Evolutionary conservation across 192 early-diverging fungal genomes (phyloP).

Genomic region (Entomortierella chlamydospora): DNA sequence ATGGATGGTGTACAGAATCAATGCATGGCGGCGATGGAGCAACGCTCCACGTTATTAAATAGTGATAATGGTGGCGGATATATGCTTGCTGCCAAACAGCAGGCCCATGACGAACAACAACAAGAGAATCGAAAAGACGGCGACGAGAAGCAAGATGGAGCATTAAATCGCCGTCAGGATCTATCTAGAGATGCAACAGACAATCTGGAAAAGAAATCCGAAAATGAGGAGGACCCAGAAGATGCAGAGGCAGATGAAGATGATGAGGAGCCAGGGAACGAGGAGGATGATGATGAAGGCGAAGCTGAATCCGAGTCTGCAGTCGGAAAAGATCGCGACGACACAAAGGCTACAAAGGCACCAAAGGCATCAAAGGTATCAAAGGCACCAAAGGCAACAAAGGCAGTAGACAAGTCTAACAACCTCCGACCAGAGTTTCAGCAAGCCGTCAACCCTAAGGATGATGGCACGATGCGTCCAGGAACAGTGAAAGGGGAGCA

Average conservation of each 20-base stretch:
- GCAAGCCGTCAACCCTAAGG: background rate
- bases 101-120: slow-evolving; percentile 44
- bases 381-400: background rate
- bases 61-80: slow-evolving; percentile 30
- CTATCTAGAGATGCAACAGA: background rate
- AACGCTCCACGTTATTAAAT: slow-evolving; percentile 26
- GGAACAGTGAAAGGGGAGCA: background rate
- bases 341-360: too few species aligned
- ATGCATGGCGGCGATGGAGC: slow-evolving; percentile 55
- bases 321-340: background rate
- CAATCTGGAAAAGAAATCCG: background rate
- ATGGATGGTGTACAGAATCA: slow-evolving; percentile 52
- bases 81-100: slow-evolving; percentile 49
- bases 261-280: slow-evolving; percentile 2
- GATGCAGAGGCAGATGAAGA: background rate
- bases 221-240: background rate
- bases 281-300: background rate
- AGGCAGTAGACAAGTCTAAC: background rate
- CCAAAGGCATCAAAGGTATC: too few species aligned
- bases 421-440: background rate
- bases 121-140: slow-evolving; percentile 18
- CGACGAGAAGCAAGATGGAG: slow-evolving; percentile 1
- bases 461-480: background rate
- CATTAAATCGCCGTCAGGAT: background rate
- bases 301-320: background rate